phyloP scores from a whole-genome alignment of 345 rosid genomes.

The Heritiera fomes region DNA sequence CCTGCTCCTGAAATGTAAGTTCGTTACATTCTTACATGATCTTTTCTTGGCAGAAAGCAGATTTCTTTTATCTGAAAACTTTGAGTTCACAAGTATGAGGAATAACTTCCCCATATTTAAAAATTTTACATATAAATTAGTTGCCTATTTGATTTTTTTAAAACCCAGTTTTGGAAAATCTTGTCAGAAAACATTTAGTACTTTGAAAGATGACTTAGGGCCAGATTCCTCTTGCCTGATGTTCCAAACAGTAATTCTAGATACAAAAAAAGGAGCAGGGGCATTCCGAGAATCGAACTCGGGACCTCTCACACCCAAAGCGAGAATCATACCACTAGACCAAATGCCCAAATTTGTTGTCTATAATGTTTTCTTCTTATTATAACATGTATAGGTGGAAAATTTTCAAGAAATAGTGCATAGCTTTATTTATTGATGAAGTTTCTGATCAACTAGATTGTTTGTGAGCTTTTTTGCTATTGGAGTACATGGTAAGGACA shows the following conservation, averaged over 20 bases:
- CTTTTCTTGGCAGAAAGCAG: neutral
- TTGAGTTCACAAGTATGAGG: neutral
- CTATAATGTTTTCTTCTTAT: neutral
- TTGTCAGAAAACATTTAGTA: neutral
- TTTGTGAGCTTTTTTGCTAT: neutral
- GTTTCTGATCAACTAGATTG: neutral
- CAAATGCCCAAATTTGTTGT: neutral
- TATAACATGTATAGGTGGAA: neutral
- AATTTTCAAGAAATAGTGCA: neutral
- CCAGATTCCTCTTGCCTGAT: neutral
- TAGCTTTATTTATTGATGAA: neutral
- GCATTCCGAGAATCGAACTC: neutral
- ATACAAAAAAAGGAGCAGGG: neutral
- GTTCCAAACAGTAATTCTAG: too few relatives aligned
- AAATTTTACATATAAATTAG: neutral
- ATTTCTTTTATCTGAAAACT: neutral
- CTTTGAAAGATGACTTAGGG: neutral
- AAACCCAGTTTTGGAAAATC: neutral
- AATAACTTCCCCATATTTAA: neutral
- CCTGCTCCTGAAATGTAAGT: neutral
- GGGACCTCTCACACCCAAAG: neutral
- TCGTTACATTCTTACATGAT: neutral
- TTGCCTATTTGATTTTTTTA: neutral
- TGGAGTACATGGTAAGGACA: neutral
- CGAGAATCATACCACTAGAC: constrained; percentile 6